Evolutionary conservation across 768 basidiomycete species (phyloP).

Genomic region (Russula dissimulans): DNA sequence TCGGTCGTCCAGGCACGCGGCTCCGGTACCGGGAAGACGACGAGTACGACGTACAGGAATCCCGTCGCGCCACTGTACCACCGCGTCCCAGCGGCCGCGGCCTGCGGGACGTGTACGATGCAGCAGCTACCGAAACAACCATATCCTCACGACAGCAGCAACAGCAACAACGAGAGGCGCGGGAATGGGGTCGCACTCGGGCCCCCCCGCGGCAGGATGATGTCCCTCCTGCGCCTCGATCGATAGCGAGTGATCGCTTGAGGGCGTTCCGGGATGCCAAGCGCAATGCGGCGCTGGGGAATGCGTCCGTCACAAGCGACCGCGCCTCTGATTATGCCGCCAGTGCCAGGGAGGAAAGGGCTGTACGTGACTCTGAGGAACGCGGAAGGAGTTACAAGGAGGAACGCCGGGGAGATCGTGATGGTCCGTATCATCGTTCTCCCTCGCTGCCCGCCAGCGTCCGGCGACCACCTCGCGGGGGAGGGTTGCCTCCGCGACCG

Average conservation of each 20-base stretch:
- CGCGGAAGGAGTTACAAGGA: background rate
- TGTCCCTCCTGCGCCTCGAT: conserved; percentile 21
- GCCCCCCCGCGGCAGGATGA: conserved; percentile 9
- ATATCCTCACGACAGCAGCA: background rate
- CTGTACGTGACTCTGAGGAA: background rate
- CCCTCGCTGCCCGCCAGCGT: conserved; percentile 4
- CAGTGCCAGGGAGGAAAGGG: background rate
- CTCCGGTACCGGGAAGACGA: conserved; percentile 7
- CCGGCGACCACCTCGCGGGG: background rate
- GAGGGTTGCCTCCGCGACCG: conserved; percentile 4
- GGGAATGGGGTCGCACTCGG: background rate
- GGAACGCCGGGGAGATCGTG: background rate
- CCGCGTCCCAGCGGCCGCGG: conserved; percentile 21
- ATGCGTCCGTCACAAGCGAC: background rate
- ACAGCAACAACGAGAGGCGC: background rate
- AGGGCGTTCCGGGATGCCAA: conserved; percentile 44
- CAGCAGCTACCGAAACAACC: conserved; percentile 18
- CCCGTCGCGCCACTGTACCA: conserved; percentile 15
- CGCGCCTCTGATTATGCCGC: background rate
- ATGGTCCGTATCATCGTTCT: background rate
- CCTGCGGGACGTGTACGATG: conserved; percentile 33
- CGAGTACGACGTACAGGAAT: conserved; percentile 15
- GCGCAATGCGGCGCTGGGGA: conserved; percentile 25
- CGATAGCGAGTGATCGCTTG: conserved; percentile 38
- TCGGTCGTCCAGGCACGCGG: conserved; percentile 18